These are phyloP conservation scores for Bodo saltans DNA, from an alignment of 78 protist species.

Conservation along the genomic window DNA sequence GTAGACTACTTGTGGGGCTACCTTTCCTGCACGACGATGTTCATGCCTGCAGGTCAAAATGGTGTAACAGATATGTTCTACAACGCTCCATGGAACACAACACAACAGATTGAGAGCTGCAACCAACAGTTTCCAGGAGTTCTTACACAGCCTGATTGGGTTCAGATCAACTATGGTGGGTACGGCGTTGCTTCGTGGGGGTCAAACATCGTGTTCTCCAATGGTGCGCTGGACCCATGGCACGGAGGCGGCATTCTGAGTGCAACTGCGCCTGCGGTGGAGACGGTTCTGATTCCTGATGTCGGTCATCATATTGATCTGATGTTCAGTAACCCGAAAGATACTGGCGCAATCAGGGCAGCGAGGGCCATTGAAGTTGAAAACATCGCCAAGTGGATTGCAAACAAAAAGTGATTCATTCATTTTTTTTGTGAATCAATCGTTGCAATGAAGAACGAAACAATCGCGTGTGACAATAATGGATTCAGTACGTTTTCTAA, in stretches of 20 bases:
- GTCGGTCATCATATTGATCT: slow-evolving; percentile 79
- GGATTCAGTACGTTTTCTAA: too few relatives aligned
- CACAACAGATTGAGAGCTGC: slow-evolving; percentile 14
- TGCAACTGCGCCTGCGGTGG: slow-evolving; percentile 53
- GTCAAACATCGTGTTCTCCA: slow-evolving; percentile 57
- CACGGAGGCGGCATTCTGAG: slow-evolving; percentile 56
- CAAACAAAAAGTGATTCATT: background rate
- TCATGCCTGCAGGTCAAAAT: slow-evolving; percentile 44
- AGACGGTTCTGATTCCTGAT: slow-evolving; percentile 38
- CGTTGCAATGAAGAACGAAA: too few relatives aligned
- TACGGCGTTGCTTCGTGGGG: background rate
- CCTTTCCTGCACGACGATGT: slow-evolving; percentile 64
- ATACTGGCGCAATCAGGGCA: slow-evolving; percentile 22
- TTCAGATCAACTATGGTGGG: slow-evolving; percentile 8
- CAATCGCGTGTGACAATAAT: too few relatives aligned
- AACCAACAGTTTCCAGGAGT: slow-evolving; percentile 18
- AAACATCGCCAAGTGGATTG: background rate
- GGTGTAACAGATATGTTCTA: slow-evolving; percentile 53
- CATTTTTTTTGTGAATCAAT: too few relatives aligned
- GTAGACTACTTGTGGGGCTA: slow-evolving; percentile 42
- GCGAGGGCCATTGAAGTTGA: slow-evolving; percentile 1
- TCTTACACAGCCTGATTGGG: slow-evolving; percentile 50
- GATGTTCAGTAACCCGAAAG: background rate
- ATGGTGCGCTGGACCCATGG: slow-evolving; percentile 67
- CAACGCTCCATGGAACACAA: slow-evolving; percentile 12